phyloP scores from a whole-genome alignment of 2,329 filamentous ascomycete species.

The Colletotrichum sp. region DNA sequence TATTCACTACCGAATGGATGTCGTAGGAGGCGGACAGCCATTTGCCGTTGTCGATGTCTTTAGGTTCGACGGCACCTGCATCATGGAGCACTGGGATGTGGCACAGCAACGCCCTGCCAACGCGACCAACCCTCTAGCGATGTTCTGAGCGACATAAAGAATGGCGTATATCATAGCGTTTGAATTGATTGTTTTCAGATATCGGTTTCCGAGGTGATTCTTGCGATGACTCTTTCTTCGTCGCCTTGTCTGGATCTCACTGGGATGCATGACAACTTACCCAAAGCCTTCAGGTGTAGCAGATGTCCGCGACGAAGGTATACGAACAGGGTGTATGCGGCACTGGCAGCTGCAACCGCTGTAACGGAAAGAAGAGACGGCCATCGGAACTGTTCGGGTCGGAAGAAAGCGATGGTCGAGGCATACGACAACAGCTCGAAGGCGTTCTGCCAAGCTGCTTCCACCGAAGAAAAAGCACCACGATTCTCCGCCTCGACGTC shows the following conservation, averaged over 20 bases:
- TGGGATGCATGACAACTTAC: neutral
- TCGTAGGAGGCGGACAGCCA: neutral
- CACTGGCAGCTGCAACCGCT: conserved; percentile 54
- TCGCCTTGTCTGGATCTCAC: neutral
- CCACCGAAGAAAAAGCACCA: conserved; percentile 72
- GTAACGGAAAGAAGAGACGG: conserved; percentile 65
- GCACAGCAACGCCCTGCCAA: conserved; percentile 2
- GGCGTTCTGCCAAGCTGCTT: conserved; percentile 70
- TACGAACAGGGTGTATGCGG: conserved; percentile 49
- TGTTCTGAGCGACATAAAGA: neutral
- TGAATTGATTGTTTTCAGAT: neutral
- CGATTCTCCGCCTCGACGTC: conserved; percentile 60
- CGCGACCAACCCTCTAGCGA: conserved; percentile 11
- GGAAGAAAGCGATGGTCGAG: conserved; percentile 68
- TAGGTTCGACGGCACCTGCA: conserved; percentile 20
- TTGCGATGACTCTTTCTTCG: neutral
- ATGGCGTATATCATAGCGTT: neutral
- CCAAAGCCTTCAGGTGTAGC: neutral
- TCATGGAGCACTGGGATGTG: conserved; percentile 23
- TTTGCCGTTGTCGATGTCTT: conserved; percentile 17
- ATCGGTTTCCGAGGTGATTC: neutral
- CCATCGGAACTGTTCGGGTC: conserved; percentile 68
- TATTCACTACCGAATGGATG: conserved; percentile 14
- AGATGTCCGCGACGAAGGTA: neutral
- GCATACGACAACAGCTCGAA: conserved; percentile 74